Evolutionary conservation across 78 protist genomes (phyloP).

Genomic region (Chrysochromulina parva): DNA sequence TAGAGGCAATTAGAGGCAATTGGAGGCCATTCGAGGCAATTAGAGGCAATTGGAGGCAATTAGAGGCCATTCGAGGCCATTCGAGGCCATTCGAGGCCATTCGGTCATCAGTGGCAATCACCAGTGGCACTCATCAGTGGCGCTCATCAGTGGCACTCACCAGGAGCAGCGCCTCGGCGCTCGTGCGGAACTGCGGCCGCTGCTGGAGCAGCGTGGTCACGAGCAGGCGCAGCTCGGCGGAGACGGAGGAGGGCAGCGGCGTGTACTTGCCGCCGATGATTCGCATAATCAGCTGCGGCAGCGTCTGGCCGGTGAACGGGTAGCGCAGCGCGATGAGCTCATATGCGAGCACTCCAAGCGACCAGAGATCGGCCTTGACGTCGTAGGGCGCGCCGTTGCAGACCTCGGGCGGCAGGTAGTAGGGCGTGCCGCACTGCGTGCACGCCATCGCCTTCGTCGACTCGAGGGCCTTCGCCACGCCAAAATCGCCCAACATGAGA

Average conservation of each 20-base stretch:
- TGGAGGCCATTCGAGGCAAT: too few relatives aligned
- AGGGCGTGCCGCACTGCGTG: conserved; percentile 34
- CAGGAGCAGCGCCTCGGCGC: not conserved
- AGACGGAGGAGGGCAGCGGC: not conserved
- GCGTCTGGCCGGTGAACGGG: not conserved
- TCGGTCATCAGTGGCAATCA: too few relatives aligned
- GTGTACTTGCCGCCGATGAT: not conserved
- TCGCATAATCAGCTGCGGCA: not conserved
- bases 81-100: too few relatives aligned
- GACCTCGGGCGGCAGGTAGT: conserved; percentile 33
- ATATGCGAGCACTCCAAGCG: conserved; percentile 20
- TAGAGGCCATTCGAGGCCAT: too few relatives aligned
- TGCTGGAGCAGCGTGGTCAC: not conserved
- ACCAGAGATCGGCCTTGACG: conserved; percentile 43
- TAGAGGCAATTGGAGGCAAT: too few relatives aligned
- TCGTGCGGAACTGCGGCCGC: not conserved
- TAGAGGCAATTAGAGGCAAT: too few relatives aligned
- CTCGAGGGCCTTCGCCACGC: conserved; percentile 32
- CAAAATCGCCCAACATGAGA: conserved; percentile 41
- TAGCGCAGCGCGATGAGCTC: not conserved
- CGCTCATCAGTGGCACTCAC: too few relatives aligned
- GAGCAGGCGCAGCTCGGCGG: not conserved
- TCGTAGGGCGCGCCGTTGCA: conserved; percentile 7
- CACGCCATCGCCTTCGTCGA: not conserved
- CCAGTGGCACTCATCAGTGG: too few relatives aligned